Evolutionary conservation across 78 protist species (phyloP).

Genomic region (Anaeramoeba flamelloides): DNA sequence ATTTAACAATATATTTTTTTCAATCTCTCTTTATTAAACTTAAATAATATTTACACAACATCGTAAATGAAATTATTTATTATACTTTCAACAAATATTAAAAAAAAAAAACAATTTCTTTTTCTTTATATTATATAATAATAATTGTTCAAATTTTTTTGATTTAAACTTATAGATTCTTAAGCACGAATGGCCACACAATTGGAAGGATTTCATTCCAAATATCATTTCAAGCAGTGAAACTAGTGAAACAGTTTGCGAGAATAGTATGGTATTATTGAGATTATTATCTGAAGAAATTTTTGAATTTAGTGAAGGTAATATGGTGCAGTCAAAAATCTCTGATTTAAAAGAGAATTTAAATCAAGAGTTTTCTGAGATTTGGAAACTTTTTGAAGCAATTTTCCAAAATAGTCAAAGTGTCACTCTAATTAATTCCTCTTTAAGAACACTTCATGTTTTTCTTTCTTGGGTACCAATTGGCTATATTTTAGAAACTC

Average conservation of each 20-base stretch:
- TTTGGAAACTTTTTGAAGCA: slow-evolving; percentile 30
- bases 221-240: slow-evolving; percentile 65
- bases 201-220: slow-evolving; percentile 80
- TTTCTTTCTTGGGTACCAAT: slow-evolving; percentile 89
- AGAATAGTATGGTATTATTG: slow-evolving; percentile 83
- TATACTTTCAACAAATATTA: too few species aligned
- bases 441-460: slow-evolving; percentile 56
- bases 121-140: too few species aligned
- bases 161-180: too few species aligned
- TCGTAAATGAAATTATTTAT: too few species aligned
- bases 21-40: too few species aligned
- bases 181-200: slow-evolving; percentile 92
- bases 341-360: slow-evolving; percentile 50
- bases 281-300: slow-evolving; percentile 32
- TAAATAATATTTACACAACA: too few species aligned
- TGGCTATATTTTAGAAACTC: slow-evolving; percentile 75
- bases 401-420: slow-evolving; percentile 8
- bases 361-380: slow-evolving; percentile 58
- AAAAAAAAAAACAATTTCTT: too few species aligned
- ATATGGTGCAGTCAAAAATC: slow-evolving; percentile 27
- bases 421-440: slow-evolving; percentile 33
- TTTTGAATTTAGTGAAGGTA: background rate
- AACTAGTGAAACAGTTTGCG: slow-evolving; percentile 66
- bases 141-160: too few species aligned
- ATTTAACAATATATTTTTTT: too few species aligned